Conservation (phyloP, 257 asterid genomes). For the Solanum bukasovii region DNA sequence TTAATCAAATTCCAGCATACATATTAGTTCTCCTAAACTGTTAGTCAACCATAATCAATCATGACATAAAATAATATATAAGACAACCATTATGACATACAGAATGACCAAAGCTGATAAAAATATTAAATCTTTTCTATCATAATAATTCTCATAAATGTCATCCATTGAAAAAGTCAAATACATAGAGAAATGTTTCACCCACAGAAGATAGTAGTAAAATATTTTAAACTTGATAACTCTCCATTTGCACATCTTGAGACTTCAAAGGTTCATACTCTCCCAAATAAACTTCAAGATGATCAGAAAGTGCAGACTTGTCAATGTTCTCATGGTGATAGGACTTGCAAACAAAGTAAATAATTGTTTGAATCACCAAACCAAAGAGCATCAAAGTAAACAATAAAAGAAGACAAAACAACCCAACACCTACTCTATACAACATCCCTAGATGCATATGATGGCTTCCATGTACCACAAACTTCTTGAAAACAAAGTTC, state of each 20-base stretch:
- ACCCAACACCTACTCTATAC: slow-evolving; percentile 22
- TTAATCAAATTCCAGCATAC: neutral
- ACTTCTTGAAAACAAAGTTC: slow-evolving; percentile 2
- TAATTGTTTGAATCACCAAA: slow-evolving; percentile 43
- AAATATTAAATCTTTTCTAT: neutral
- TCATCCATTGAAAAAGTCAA: neutral
- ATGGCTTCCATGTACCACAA: slow-evolving; percentile 15
- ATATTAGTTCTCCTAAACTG: neutral
- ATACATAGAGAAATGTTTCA: neutral
- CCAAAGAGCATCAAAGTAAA: slow-evolving; percentile 26
- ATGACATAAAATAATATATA: neutral
- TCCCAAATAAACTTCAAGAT: slow-evolving; percentile 60
- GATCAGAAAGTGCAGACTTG: slow-evolving; percentile 50
- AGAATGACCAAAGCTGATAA: neutral
- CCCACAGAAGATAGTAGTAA: neutral
- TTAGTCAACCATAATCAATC: neutral
- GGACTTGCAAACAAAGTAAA: slow-evolving; percentile 62
- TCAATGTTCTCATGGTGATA: slow-evolving; percentile 55
- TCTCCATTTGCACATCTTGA: slow-evolving; percentile 47
- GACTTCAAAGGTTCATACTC: slow-evolving; percentile 52
- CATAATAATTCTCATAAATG: neutral
- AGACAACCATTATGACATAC: neutral
- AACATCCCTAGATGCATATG: neutral
- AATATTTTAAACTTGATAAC: slow-evolving; percentile 13
- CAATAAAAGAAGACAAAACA: slow-evolving; percentile 22